phyloP scores from a whole-genome alignment of 306 rosid species.

The Lithocarpus polystachyus region DNA sequence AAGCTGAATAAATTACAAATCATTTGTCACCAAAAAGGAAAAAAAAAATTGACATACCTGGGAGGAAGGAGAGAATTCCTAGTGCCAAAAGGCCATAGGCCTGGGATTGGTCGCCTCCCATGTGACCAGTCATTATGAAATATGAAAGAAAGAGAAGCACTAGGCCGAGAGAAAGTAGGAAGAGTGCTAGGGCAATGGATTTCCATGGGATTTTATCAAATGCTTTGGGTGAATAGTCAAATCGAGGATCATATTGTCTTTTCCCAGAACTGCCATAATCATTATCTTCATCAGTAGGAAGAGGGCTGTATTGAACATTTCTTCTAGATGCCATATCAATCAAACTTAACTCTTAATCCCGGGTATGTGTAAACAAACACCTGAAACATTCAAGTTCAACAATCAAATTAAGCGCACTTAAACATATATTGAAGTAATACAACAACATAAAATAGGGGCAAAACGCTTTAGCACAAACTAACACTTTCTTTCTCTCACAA shows the following conservation, averaged over 20 bases:
- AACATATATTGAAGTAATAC: background rate
- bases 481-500: background rate
- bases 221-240: conserved; percentile 74
- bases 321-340: conserved; percentile 7
- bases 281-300: conserved; percentile 50
- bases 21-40: background rate
- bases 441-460: background rate
- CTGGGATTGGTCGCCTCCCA: conserved; percentile 90
- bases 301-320: background rate
- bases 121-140: conserved; percentile 85
- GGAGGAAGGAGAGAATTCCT: conserved; percentile 88
- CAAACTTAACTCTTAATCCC: background rate
- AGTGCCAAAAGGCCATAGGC: conserved; percentile 86
- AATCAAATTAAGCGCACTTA: background rate
- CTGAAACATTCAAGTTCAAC: background rate
- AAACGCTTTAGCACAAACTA: background rate
- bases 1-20: too few species aligned
- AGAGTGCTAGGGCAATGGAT: conserved; percentile 82
- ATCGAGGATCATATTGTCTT: conserved; percentile 69
- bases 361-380: background rate
- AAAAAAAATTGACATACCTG: conserved; percentile 51
- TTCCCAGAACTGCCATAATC: conserved; percentile 24
- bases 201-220: conserved; percentile 92
- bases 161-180: conserved; percentile 69
- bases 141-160: conserved; percentile 76